Evolutionary conservation across 1,284 basidiomycete genomes (phyloP).

Genomic region (Sporisorium iseilematis-ciliati): DNA sequence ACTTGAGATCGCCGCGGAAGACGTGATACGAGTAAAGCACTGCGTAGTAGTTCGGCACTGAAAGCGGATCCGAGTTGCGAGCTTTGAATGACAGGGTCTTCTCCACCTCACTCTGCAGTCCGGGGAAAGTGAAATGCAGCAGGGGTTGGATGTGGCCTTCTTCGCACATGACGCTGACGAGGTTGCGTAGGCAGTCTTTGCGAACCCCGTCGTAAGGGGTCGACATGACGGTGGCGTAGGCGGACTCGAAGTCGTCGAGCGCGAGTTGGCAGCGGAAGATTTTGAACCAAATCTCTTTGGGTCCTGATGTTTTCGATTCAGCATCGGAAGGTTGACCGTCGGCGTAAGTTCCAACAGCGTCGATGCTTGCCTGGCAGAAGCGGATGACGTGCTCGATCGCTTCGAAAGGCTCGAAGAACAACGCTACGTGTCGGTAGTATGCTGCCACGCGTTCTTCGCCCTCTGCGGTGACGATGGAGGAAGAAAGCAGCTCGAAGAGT

Average conservation of each 20-base stretch:
- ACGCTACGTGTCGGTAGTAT: slow-evolving; percentile 48
- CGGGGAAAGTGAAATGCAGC: slow-evolving; percentile 86
- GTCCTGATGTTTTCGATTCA: slow-evolving; percentile 8
- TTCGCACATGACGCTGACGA: slow-evolving; percentile 95
- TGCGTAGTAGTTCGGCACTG: slow-evolving; percentile 86
- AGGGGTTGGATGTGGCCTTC: slow-evolving; percentile 82
- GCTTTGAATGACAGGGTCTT: slow-evolving; percentile 91
- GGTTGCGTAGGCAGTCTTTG: slow-evolving; percentile 94
- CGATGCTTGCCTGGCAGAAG: slow-evolving; percentile 52
- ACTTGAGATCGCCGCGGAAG: slow-evolving; percentile 68
- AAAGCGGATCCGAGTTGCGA: slow-evolving; percentile 88
- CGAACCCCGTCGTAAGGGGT: slow-evolving; percentile 76
- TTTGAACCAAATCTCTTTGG: slow-evolving; percentile 55
- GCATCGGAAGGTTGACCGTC: slow-evolving; percentile 18
- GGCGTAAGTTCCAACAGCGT: slow-evolving; percentile 43
- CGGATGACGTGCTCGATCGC: slow-evolving; percentile 43
- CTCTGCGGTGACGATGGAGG: slow-evolving; percentile 17
- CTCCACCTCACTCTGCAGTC: slow-evolving; percentile 88
- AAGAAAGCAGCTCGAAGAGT: slow-evolving; percentile 45
- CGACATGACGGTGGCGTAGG: slow-evolving; percentile 57
- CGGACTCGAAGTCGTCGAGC: slow-evolving; percentile 55
- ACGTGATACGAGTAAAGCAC: slow-evolving; percentile 87
- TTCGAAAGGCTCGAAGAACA: slow-evolving; percentile 52
- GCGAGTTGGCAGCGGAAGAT: slow-evolving; percentile 62
- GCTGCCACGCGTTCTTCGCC: slow-evolving; percentile 35